Conservation (phyloP, 805 yeast genomes). For the Candida ponderosae region DNA sequence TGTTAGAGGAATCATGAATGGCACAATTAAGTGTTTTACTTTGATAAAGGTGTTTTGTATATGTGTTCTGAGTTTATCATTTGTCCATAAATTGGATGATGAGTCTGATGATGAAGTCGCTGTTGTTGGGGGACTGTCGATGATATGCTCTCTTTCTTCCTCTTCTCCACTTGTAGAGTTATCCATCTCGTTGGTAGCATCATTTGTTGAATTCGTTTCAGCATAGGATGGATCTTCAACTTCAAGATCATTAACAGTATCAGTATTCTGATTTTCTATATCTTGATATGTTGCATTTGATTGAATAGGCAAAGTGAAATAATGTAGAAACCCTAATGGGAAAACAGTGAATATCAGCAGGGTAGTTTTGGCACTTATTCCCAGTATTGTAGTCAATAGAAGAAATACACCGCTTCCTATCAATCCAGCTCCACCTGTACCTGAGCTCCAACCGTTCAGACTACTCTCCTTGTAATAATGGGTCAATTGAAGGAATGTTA, state of each 20-base stretch:
- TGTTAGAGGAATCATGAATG: slow-evolving; percentile 78
- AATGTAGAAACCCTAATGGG: slow-evolving; percentile 45
- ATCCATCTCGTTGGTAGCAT: too few relatives aligned
- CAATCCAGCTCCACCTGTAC: slow-evolving; percentile 95
- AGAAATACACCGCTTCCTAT: slow-evolving; percentile 71
- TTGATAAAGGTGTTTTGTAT: slow-evolving; percentile 17
- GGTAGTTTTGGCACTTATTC: slow-evolving; percentile 43
- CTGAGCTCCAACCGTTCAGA: slow-evolving; percentile 83
- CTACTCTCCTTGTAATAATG: slow-evolving; percentile 61
- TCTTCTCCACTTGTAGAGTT: too few relatives aligned
- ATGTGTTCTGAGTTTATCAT: slow-evolving; percentile 1
- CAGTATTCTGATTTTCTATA: too few relatives aligned
- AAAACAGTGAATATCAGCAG: slow-evolving; percentile 49
- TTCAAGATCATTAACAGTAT: too few relatives aligned
- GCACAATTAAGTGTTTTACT: slow-evolving; percentile 39
- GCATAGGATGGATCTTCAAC: too few relatives aligned
- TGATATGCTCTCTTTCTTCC: too few relatives aligned
- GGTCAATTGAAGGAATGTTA: slow-evolving; percentile 80
- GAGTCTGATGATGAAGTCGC: background rate
- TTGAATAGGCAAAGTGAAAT: slow-evolving; percentile 18
- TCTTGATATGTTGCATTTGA: too few relatives aligned
- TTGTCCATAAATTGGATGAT: background rate
- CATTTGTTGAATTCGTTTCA: too few relatives aligned
- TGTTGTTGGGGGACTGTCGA: too few relatives aligned
- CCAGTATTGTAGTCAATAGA: slow-evolving; percentile 62